A percentile compares a stretch with the other conserved stretches of the same genome.
Conservation (phyloP, 2,329 filamentous ascomycete genomes). For the Phyllosticta citriasiana region DNA sequence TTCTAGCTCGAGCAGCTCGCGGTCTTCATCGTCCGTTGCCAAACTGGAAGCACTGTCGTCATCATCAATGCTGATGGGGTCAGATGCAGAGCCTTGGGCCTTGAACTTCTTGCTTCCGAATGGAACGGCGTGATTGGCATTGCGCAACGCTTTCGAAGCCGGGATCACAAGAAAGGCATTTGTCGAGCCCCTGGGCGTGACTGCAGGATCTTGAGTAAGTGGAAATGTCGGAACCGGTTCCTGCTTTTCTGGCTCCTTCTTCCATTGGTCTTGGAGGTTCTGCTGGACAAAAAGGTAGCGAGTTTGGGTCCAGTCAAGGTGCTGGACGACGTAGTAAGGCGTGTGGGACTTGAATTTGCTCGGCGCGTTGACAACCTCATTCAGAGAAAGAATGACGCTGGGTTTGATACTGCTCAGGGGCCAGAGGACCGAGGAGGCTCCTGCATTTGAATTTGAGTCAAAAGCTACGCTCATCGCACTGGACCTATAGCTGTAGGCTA, state of each 20-base stretch:
- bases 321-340: slow-evolving; percentile 61
- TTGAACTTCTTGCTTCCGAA: slow-evolving; percentile 2
- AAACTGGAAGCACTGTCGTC: slow-evolving; percentile 35
- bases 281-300: slow-evolving; percentile 63
- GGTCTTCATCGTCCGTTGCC: slow-evolving; percentile 41
- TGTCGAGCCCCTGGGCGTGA: neutral
- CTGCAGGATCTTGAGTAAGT: neutral
- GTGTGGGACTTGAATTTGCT: slow-evolving; percentile 43
- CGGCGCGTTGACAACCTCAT: slow-evolving; percentile 74
- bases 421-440: slow-evolving; percentile 40
- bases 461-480: too few relatives aligned
- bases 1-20: slow-evolving; percentile 24
- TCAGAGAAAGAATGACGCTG: slow-evolving; percentile 56
- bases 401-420: slow-evolving; percentile 55
- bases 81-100: neutral
- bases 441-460: too few relatives aligned
- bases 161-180: neutral
- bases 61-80: slow-evolving; percentile 10
- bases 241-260: neutral
- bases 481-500: slow-evolving; percentile 33
- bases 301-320: slow-evolving; percentile 82
- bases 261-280: neutral
- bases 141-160: neutral
- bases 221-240: neutral
- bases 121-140: neutral